A percentile compares a stretch with the other conserved stretches of the same genome.
These are phyloP conservation scores for Melaleuca alternifolia DNA, from an alignment of 345 rosid species.

Conservation along the genomic window DNA sequence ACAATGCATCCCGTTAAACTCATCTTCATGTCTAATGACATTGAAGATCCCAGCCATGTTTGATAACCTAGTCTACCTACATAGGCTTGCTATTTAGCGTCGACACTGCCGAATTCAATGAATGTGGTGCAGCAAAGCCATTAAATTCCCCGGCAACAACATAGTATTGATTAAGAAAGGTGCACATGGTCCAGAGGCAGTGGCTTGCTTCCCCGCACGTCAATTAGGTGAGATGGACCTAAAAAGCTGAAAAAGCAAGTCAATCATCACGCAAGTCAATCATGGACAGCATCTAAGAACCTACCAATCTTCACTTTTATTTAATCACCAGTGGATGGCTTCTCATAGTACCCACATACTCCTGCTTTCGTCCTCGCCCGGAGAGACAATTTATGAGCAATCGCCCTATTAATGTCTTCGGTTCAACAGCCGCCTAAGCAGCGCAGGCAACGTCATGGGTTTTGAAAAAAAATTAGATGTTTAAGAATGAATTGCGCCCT, in stretches of 20 bases:
- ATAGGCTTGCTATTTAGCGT: not conserved
- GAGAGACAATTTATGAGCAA: not conserved
- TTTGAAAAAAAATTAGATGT: accelerated
- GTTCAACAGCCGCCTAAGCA: not conserved
- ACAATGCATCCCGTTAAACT: not conserved
- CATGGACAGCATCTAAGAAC: not conserved
- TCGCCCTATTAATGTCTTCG: not conserved
- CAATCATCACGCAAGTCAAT: not conserved
- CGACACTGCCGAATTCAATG: not conserved
- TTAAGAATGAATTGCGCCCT: accelerated
- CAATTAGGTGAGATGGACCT: not conserved
- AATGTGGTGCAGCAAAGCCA: not conserved
- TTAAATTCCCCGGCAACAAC: not conserved
- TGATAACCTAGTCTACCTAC: not conserved
- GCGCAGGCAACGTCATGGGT: not conserved
- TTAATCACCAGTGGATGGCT: not conserved
- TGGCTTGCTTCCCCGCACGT: not conserved
- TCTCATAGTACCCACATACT: not conserved
- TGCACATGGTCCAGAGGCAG: not conserved
- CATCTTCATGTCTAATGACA: not conserved
- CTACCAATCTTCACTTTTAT: not conserved
- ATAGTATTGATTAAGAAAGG: not conserved
- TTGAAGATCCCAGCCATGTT: not conserved
- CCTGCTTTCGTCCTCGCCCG: not conserved
- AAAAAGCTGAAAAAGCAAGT: not conserved